Evolutionary conservation across 495 filamentous ascomycete genomes (phyloP).

Genomic region (Tetracladium marchalianum): DNA sequence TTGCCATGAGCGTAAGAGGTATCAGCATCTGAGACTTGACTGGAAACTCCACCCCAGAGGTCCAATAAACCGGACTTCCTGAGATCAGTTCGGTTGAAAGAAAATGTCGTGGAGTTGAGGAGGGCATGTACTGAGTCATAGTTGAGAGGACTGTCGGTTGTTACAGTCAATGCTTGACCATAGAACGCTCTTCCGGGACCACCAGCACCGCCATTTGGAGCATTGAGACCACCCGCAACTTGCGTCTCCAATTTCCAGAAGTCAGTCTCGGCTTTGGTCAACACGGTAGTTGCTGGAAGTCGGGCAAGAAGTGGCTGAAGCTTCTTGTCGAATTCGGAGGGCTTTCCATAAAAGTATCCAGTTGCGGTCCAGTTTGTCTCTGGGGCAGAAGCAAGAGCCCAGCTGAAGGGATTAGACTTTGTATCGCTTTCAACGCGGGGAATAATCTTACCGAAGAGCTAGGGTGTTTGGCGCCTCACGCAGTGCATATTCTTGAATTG

Average conservation of each 20-base stretch:
- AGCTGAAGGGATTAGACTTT: neutral
- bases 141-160: neutral
- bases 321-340: neutral
- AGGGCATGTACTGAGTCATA: slow-evolving; percentile 1
- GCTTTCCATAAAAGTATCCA: slow-evolving; percentile 1
- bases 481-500: slow-evolving; percentile 1
- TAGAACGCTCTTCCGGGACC: neutral
- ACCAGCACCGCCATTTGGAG: too few species aligned
- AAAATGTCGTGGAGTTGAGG: neutral
- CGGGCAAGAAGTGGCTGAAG: neutral
- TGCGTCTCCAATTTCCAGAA: neutral
- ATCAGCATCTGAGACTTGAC: neutral
- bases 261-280: neutral
- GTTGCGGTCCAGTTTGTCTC: neutral
- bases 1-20: neutral
- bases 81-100: slow-evolving; percentile 1
- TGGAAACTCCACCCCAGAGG: slow-evolving; percentile 1
- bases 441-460: neutral
- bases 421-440: too few species aligned
- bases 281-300: neutral
- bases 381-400: neutral
- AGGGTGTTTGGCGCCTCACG: slow-evolving; percentile 2
- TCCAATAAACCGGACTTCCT: slow-evolving; percentile 1
- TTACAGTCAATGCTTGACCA: neutral
- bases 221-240: too few species aligned